Percentiles rank a stretch among this genome's conserved stretches.
Conservation (phyloP, 495 filamentous ascomycete genomes). For the Letharia lupina region DNA sequence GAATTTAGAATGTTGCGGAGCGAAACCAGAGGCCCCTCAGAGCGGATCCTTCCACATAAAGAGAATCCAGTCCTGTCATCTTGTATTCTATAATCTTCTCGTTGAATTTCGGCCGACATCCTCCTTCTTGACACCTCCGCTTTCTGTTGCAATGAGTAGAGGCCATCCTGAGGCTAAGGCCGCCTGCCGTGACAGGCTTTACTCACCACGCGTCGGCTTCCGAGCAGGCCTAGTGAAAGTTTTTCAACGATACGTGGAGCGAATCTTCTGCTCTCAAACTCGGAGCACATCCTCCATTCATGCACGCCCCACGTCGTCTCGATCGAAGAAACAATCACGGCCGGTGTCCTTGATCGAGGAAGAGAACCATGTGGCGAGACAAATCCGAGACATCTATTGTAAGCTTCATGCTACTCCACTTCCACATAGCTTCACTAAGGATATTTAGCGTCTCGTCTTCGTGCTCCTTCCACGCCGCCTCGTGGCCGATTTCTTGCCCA, state of each 20-base stretch:
- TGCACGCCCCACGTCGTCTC: background rate
- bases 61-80: background rate
- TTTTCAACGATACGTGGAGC: background rate
- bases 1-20: background rate
- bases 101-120: background rate
- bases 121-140: background rate
- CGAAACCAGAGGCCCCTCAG: no score
- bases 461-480: background rate
- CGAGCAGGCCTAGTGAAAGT: background rate
- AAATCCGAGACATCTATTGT: slow-evolving; percentile 1
- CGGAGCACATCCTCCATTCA: background rate
- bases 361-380: background rate
- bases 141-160: background rate
- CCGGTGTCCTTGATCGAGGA: background rate
- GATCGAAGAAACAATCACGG: background rate
- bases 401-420: background rate
- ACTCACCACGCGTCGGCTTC: background rate
- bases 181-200: background rate
- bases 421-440: background rate
- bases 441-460: background rate
- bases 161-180: background rate
- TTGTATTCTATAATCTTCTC: background rate
- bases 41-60: background rate
- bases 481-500: background rate
- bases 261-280: background rate